phyloP scores from a whole-genome alignment of 257 asterid species.

The Solanum medicagineum region DNA sequence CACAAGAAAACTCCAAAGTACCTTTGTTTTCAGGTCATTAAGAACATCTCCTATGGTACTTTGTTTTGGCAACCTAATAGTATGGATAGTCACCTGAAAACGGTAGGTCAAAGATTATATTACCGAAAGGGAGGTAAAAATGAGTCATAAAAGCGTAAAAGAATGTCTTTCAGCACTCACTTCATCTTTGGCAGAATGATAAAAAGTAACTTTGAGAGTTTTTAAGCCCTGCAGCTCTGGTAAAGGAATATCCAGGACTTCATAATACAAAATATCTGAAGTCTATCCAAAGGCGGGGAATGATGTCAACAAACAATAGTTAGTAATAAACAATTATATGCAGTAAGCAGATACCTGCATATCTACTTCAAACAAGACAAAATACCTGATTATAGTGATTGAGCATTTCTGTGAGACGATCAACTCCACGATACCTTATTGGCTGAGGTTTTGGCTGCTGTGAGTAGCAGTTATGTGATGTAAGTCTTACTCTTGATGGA shows the following conservation, averaged over 20 bases:
- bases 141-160: not conserved
- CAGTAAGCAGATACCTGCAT: not conserved
- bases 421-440: slow-evolving; percentile 59
- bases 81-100: slow-evolving; percentile 58
- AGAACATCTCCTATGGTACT: slow-evolving; percentile 75
- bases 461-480: slow-evolving; percentile 83
- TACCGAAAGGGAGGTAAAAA: not conserved
- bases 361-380: not conserved
- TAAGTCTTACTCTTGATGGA: slow-evolving; percentile 74
- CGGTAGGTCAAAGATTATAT: slow-evolving; percentile 3
- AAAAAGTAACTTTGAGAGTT: slow-evolving; percentile 84
- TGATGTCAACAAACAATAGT: not conserved
- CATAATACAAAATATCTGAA: slow-evolving; percentile 85
- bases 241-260: slow-evolving; percentile 84
- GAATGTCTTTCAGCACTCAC: slow-evolving; percentile 25
- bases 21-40: slow-evolving; percentile 62
- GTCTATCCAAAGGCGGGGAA: slow-evolving; percentile 21
- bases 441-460: slow-evolving; percentile 90
- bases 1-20: not conserved
- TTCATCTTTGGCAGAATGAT: slow-evolving; percentile 76
- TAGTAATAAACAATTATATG: not conserved
- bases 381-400: slow-evolving; percentile 82
- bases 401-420: slow-evolving; percentile 75
- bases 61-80: slow-evolving; percentile 73
- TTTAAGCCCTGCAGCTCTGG: slow-evolving; percentile 89